Evolutionary conservation across 2,329 filamentous ascomycete genomes (phyloP), one percentile per base, ranked within the genome.

Genomic region (Scleromitrula shiraiana): DNA sequence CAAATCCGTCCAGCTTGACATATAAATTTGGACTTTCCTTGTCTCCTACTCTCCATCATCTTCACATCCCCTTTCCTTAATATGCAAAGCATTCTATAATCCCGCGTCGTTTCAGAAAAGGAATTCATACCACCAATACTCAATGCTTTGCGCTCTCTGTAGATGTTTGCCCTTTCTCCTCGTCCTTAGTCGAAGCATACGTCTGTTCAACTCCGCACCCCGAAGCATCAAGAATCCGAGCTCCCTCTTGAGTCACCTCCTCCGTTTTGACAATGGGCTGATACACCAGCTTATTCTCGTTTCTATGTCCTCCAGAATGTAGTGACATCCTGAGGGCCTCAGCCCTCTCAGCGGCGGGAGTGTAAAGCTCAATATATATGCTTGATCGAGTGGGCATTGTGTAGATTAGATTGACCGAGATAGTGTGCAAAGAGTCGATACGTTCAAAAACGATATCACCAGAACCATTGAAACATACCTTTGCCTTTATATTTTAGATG

Each of bases 341-440:
- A 26, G 36, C 19, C 15, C 40, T 39, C 26, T 46, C 43, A 10
- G 35, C 43, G 24, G 43, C 43, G 7, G 43, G 43, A 30, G 43
- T 46, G n/a, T 46, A 46, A 7, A 46, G 23, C 10, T 46, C 35
- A 7, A 41, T 32, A 20, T 46, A 46, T 32, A 46, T 46, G 30
- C 43, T 46, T 40, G 43, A 46, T 30, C 43, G 43, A 7, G 43
- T 10, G 9, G 43, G 43, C 43, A 46, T 46, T 8, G 22, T 32
- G 19, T 6, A 23, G 10, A 24, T 8, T 6, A 14, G 10, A 40
- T 32, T 29, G 5, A 8, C 30, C 20, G 19, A 23, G 12, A 29
- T 36, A n/a, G 20, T 26, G n/a, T 14, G 9, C 30, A 15, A 2
- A n/a, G 29, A 22, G 23, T 27, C 23, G 10, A 35, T 5, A n/a